phyloP scores from a whole-genome alignment of 2,329 filamentous ascomycete genomes.

The Cladosporium cucumerinum region DNA sequence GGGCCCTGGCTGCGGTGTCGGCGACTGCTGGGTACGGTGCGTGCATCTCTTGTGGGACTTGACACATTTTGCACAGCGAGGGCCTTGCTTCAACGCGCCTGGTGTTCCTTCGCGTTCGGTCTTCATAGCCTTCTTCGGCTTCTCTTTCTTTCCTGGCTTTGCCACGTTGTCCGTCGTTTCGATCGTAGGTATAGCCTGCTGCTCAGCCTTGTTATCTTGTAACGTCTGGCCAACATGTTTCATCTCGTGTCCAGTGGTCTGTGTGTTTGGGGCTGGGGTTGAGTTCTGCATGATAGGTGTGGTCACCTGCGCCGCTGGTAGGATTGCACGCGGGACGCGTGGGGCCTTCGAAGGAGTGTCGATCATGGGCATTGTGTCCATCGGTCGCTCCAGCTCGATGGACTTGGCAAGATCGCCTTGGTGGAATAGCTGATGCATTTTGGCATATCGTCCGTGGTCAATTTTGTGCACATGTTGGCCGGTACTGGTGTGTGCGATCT shows the following conservation, averaged over 20 bases:
- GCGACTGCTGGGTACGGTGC: neutral
- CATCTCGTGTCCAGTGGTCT: neutral
- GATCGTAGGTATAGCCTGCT: neutral
- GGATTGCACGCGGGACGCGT: neutral
- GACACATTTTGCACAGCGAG: conserved; percentile 3
- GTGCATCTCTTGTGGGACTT: conserved; percentile 3
- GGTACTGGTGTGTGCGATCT: neutral
- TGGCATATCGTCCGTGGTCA: neutral
- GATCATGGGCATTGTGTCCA: neutral
- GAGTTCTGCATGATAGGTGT: neutral
- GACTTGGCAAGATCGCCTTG: neutral
- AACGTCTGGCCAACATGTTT: neutral
- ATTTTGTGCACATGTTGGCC: neutral
- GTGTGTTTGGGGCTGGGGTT: neutral
- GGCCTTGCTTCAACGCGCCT: neutral
- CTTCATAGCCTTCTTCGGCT: neutral
- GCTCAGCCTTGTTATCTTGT: neutral
- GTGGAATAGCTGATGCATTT: neutral
- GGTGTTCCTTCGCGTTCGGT: neutral
- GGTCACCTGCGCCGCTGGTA: neutral
- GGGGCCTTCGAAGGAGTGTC: neutral
- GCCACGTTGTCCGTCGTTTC: neutral
- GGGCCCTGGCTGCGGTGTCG: neutral
- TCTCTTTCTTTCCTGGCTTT: conserved; percentile 2
- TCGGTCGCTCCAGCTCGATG: neutral